Percentiles rank a stretch among this genome's conserved stretches.
Conservation (phyloP, 1,139 yeast species). For the Yamadazyma trypodendri region DNA sequence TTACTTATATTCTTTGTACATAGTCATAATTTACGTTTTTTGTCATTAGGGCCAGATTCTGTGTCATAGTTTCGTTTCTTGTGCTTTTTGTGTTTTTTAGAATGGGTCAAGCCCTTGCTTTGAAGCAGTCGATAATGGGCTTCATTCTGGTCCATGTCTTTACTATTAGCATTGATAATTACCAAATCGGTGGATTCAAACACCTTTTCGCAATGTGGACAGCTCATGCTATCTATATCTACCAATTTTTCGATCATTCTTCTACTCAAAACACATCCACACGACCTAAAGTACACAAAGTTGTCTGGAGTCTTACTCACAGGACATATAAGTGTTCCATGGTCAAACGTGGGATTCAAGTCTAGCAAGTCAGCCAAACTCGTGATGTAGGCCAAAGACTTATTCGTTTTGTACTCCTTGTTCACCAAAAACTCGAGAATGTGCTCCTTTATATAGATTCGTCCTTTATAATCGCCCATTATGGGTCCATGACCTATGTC, state of each 20-base stretch:
- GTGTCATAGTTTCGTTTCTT: slow-evolving; percentile 18
- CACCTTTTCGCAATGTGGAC: slow-evolving; percentile 34
- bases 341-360: slow-evolving; percentile 27
- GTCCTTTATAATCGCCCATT: slow-evolving; percentile 72
- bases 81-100: slow-evolving; percentile 35
- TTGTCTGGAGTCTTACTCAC: slow-evolving; percentile 31
- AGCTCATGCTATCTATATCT: slow-evolving; percentile 14
- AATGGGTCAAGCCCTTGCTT: slow-evolving; percentile 39
- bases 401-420: slow-evolving; percentile 15
- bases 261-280: slow-evolving; percentile 42
- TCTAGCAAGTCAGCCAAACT: slow-evolving; percentile 31
- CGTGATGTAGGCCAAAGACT: slow-evolving; percentile 40
- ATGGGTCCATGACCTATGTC: slow-evolving; percentile 38
- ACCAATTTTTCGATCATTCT: slow-evolving; percentile 22
- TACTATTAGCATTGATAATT: slow-evolving; percentile 24
- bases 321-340: slow-evolving; percentile 50
- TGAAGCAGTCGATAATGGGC: slow-evolving; percentile 30
- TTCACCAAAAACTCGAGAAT: slow-evolving; percentile 57
- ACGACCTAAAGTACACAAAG: slow-evolving; percentile 32
- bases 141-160: slow-evolving; percentile 33
- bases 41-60: not conserved
- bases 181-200: slow-evolving; percentile 34
- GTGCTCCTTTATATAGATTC: slow-evolving; percentile 67
- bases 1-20: slow-evolving; percentile 8
- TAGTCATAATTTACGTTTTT: slow-evolving; percentile 9